A percentile compares a stretch with the other conserved stretches of the same genome.
phyloP scores from a whole-genome alignment of 305 asterid genomes.

The Fraxinus angustifolia region DNA sequence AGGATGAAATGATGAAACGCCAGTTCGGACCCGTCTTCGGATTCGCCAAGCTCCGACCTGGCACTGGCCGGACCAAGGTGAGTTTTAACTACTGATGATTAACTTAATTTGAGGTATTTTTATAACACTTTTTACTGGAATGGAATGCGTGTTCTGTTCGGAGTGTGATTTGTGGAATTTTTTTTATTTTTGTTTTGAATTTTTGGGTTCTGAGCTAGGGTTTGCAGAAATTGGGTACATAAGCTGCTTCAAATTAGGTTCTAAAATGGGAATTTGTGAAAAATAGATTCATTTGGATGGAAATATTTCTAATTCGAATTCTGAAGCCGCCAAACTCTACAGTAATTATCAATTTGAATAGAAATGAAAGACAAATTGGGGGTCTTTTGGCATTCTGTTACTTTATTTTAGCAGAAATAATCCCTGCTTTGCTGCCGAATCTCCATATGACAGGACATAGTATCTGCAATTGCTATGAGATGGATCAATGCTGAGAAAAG shows the following conservation, averaged over 20 bases:
- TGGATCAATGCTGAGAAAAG: neutral
- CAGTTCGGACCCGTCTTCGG: constrained; percentile 75
- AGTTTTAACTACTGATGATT: constrained; percentile 35
- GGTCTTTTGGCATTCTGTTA: neutral
- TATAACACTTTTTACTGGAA: neutral
- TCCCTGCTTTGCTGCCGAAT: neutral
- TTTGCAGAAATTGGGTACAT: neutral
- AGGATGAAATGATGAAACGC: constrained; percentile 64
- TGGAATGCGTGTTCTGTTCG: neutral
- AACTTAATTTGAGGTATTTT: neutral
- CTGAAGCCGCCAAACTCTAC: neutral
- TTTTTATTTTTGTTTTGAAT: neutral
- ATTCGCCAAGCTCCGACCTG: constrained; percentile 84
- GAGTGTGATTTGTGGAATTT: neutral
- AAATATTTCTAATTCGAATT: neutral
- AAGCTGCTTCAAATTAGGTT: neutral
- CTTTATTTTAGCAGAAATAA: neutral
- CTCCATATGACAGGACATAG: neutral
- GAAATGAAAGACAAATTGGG: neutral
- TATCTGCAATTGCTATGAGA: neutral
- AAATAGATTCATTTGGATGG: neutral
- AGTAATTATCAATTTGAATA: too few relatives aligned
- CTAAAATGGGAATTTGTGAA: neutral
- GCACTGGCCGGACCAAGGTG: constrained; percentile 42
- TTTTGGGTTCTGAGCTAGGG: constrained; percentile 3